phyloP scores from a whole-genome alignment of 2,329 filamentous ascomycete species.

The Dothiorella sarmentorum region DNA sequence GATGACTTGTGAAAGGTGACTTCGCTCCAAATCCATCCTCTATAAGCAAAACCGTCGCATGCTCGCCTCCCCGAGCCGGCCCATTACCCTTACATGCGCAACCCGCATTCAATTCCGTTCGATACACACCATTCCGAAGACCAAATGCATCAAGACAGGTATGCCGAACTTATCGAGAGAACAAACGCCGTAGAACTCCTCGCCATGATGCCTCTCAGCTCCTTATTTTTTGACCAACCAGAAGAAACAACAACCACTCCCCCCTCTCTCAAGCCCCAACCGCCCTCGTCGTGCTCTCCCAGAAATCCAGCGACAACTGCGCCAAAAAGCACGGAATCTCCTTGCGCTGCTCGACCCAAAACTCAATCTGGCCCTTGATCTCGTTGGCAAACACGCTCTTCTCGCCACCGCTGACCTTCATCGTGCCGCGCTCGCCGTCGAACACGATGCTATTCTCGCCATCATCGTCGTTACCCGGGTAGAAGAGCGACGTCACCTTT shows the following conservation, averaged over 20 bases:
- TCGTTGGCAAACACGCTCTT: constrained; percentile 80
- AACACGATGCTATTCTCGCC: constrained; percentile 66
- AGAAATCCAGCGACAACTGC: constrained; percentile 89
- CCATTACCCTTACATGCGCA: no score
- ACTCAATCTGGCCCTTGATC: constrained; percentile 83
- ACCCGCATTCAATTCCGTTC: no score
- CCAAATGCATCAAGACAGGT: no score
- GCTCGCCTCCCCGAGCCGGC: background rate
- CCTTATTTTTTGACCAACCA: no score
- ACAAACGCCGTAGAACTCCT: no score
- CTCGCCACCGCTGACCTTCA: constrained; percentile 94
- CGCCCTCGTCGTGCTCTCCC: constrained; percentile 53
- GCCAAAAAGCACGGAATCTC: constrained; percentile 92
- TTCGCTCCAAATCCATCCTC: no score
- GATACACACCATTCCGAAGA: no score
- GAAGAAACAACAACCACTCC: no score
- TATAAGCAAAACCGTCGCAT: background rate
- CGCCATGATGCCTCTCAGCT: no score
- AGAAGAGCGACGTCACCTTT: constrained; percentile 82
- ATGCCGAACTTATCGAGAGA: no score
- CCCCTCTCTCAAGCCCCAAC: constrained; percentile 28
- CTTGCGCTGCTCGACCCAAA: constrained; percentile 92
- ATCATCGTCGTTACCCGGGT: constrained; percentile 66
- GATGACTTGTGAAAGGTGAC: no score
- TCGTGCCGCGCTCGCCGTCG: constrained; percentile 89